Percentiles rank a stretch among this genome's conserved stretches.
These are phyloP conservation scores for Penicillium sp. DNA, from an alignment of 2,329 filamentous ascomycete genomes.

Conservation along the genomic window DNA sequence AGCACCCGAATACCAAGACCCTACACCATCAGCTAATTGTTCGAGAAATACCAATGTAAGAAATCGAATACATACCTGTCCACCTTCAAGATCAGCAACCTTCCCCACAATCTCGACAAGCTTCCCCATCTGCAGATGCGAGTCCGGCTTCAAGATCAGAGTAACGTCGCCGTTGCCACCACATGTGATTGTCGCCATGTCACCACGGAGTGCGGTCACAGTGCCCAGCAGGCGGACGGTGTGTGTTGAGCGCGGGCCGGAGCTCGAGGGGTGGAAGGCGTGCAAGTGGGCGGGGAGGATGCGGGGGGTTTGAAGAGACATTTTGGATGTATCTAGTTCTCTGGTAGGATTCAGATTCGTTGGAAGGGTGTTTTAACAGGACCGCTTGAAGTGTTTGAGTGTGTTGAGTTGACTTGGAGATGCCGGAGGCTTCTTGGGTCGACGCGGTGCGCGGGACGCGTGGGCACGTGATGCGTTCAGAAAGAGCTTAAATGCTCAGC, in stretches of 20 bases:
- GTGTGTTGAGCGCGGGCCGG: slow-evolving; percentile 43
- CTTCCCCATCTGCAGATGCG: slow-evolving; percentile 43
- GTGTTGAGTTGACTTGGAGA: not conserved
- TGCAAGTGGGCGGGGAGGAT: slow-evolving; percentile 76
- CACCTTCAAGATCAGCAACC: slow-evolving; percentile 41
- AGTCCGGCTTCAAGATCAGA: slow-evolving; percentile 62
- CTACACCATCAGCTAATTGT: slow-evolving; percentile 18
- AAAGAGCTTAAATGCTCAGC: not conserved
- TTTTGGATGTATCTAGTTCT: slow-evolving; percentile 36
- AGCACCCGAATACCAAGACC: slow-evolving; percentile 41
- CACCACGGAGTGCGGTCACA: slow-evolving; percentile 75
- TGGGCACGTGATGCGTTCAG: slow-evolving; percentile 19
- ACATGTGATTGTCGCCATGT: slow-evolving; percentile 74
- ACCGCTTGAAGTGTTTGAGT: not conserved
- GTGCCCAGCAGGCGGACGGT: slow-evolving; percentile 83
- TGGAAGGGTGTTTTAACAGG: not conserved
- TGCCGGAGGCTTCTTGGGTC: slow-evolving; percentile 1
- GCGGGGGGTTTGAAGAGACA: slow-evolving; percentile 74
- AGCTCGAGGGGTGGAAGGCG: slow-evolving; percentile 58
- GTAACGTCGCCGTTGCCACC: slow-evolving; percentile 65
- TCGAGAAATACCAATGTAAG: not conserved
- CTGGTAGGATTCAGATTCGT: too few relatives aligned
- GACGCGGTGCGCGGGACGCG: slow-evolving; percentile 22
- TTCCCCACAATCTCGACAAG: slow-evolving; percentile 47
- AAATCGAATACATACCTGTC: slow-evolving; percentile 29